Conservation (phyloP, 176 grass and related monocot species). For the Bonia amplexicaulis region DNA sequence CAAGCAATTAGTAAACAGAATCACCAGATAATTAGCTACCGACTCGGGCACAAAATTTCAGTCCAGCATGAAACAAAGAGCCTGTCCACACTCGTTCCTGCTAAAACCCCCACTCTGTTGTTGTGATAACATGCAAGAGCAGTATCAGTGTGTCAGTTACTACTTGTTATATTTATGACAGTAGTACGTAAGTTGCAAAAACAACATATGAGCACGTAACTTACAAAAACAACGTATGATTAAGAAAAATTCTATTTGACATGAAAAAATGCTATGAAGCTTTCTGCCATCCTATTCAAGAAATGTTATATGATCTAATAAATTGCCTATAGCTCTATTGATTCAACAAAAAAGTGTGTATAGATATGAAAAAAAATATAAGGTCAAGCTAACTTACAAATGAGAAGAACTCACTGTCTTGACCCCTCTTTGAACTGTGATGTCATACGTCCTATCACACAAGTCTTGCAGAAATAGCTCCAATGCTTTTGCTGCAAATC, state of each 20-base stretch:
- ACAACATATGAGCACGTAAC: not conserved
- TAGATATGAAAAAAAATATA: not conserved
- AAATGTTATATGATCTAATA: not conserved
- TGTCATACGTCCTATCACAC: slow-evolving; percentile 77
- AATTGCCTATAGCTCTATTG: not conserved
- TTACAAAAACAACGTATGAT: not conserved
- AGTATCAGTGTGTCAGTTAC: not conserved
- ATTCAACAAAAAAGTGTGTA: not conserved
- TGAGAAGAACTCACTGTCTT: slow-evolving; percentile 89
- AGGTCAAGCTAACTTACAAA: slow-evolving; percentile 61
- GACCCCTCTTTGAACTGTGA: slow-evolving; percentile 67
- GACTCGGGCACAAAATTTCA: not conserved
- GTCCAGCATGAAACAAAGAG: not conserved
- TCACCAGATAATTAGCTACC: not conserved
- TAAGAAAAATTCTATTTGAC: not conserved
- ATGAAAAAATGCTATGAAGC: not conserved
- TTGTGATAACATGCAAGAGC: not conserved
- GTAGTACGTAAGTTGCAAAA: not conserved
- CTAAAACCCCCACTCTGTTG: not conserved
- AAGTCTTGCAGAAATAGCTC: slow-evolving; percentile 97
- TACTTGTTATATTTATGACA: not conserved
- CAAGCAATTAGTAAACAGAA: not conserved
- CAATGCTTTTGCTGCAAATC: slow-evolving; percentile 85
- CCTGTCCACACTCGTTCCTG: not conserved
- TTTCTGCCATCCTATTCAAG: not conserved